Evolutionary conservation across 2,329 filamentous ascomycete species (phyloP).

Genomic region (Alternaria atra): DNA sequence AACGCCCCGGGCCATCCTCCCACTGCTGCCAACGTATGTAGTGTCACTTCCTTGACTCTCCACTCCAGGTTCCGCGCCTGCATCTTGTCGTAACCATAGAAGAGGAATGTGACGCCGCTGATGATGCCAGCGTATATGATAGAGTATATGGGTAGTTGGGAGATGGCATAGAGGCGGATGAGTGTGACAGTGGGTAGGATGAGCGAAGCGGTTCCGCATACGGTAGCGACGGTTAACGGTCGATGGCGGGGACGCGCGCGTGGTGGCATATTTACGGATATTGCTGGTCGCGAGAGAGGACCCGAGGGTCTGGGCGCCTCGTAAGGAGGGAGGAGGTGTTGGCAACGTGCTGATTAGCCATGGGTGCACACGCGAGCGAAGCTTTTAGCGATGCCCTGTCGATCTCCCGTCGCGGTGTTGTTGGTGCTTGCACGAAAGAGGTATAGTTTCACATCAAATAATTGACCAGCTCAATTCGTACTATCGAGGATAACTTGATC

Average conservation of each 20-base stretch:
- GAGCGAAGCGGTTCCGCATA: constrained; percentile 49
- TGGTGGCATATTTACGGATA: constrained; percentile 14
- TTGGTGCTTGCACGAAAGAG: constrained; percentile 12
- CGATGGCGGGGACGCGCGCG: constrained; percentile 28
- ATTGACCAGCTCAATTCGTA: neutral
- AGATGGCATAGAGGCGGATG: constrained; percentile 44
- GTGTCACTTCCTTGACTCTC: constrained; percentile 43
- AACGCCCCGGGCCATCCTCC: constrained; percentile 50
- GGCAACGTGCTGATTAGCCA: neutral
- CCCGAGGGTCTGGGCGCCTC: neutral
- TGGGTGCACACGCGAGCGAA: constrained; percentile 1
- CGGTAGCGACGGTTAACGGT: constrained; percentile 38
- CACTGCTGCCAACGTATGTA: constrained; percentile 39
- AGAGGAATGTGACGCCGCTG: constrained; percentile 39
- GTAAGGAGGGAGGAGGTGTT: neutral
- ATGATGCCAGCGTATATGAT: constrained; percentile 29
- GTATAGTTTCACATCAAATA: neutral
- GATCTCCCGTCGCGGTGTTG: constrained; percentile 15
- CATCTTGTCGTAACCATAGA: constrained; percentile 50
- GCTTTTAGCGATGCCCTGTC: constrained; percentile 11
- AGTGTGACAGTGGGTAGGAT: constrained; percentile 65
- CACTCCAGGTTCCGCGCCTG: constrained; percentile 44
- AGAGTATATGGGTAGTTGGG: constrained; percentile 24
- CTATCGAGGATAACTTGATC: neutral
- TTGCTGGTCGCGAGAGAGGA: neutral